Percentiles rank a stretch among this genome's conserved stretches.
These are phyloP conservation scores for Clarireedia homoeocarpa DNA, from an alignment of 2,329 filamentous ascomycete species.

Conservation along the genomic window DNA sequence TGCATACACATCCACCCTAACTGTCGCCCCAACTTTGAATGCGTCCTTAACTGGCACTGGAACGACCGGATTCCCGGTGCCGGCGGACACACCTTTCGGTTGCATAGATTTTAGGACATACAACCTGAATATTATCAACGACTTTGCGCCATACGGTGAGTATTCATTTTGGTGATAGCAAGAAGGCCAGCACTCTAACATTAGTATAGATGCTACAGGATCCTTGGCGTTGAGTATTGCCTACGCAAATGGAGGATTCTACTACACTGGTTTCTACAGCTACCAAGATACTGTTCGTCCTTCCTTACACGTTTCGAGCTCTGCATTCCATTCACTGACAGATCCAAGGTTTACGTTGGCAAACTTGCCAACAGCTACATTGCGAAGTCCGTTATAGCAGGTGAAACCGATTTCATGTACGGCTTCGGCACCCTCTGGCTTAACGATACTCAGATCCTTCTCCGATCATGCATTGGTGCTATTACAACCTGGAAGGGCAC, in stretches of 20 bases:
- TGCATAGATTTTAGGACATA: slow-evolving; percentile 56
- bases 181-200: background rate
- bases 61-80: slow-evolving; percentile 53
- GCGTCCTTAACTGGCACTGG: slow-evolving; percentile 54
- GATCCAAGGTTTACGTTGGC: slow-evolving; percentile 48
- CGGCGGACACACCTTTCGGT: slow-evolving; percentile 53
- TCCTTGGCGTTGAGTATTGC: slow-evolving; percentile 52
- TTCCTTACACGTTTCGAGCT: background rate
- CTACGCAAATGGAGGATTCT: slow-evolving; percentile 59
- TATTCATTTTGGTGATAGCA: background rate
- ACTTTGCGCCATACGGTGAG: slow-evolving; percentile 37
- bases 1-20: slow-evolving; percentile 52
- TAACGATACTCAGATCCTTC: slow-evolving; percentile 42
- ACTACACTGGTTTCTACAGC: slow-evolving; percentile 56
- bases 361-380: slow-evolving; percentile 62
- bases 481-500: slow-evolving; percentile 63
- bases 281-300: slow-evolving; percentile 55
- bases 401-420: slow-evolving; percentile 62
- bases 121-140: slow-evolving; percentile 59
- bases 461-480: slow-evolving; percentile 56
- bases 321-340: background rate
- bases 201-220: slow-evolving; percentile 36
- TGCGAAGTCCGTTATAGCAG: slow-evolving; percentile 50
- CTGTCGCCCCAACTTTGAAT: slow-evolving; percentile 56
- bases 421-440: slow-evolving; percentile 53